Percentiles rank a stretch among this genome's conserved stretches.
These are phyloP conservation scores for Paecilomyces niveus DNA, from an alignment of 2,329 filamentous ascomycete genomes.

Conservation along the genomic window DNA sequence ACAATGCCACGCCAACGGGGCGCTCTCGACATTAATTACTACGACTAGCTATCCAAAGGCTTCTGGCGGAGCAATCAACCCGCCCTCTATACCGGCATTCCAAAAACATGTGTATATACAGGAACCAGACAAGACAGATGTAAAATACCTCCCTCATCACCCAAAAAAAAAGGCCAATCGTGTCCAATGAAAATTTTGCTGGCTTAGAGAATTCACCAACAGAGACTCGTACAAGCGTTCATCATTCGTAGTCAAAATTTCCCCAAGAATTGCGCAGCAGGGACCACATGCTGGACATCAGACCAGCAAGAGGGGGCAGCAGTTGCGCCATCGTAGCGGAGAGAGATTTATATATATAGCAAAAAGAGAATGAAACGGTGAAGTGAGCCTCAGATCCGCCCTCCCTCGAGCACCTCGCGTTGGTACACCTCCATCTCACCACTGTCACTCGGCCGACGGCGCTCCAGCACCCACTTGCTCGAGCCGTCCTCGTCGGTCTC, in stretches of 20 bases:
- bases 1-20: too few species aligned
- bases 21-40: too few species aligned
- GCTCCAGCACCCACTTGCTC: slow-evolving; percentile 30
- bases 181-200: background rate
- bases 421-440: slow-evolving; percentile 27
- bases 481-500: slow-evolving; percentile 19
- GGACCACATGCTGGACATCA: slow-evolving; percentile 1
- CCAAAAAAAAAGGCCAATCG: background rate
- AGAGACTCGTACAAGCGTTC: background rate
- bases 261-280: background rate
- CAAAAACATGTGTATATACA: too few species aligned
- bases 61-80: too few species aligned
- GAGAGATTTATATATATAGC: background rate
- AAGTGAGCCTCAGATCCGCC: slow-evolving; percentile 14
- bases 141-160: background rate
- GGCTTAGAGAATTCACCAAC: background rate
- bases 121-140: too few species aligned
- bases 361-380: background rate
- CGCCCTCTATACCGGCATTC: too few species aligned
- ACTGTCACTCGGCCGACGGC: slow-evolving; percentile 23
- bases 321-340: too few species aligned
- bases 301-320: too few species aligned
- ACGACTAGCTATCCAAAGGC: too few species aligned
- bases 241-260: background rate
- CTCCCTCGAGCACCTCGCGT: slow-evolving; percentile 19